Conservation (phyloP, 352 stramenopile species). For the Salisapilia sapeloensis region DNA sequence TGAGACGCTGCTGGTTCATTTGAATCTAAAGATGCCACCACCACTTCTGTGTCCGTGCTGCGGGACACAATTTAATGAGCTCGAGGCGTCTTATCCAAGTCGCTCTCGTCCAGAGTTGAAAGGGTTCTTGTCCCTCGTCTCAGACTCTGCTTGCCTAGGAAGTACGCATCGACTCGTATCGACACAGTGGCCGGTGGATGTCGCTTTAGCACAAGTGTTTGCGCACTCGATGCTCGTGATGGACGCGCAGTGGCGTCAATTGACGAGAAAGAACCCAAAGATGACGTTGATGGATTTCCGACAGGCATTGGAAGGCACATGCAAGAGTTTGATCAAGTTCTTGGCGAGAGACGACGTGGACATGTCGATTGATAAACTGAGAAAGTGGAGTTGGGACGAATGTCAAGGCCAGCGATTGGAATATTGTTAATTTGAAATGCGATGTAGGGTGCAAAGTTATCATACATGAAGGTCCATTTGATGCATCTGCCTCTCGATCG, state of each 20-base stretch:
- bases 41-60: slow-evolving; percentile 49
- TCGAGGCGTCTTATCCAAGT: slow-evolving; percentile 29
- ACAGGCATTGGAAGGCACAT: slow-evolving; percentile 31
- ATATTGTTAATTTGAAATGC: too few relatives aligned
- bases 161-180: slow-evolving; percentile 18
- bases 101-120: slow-evolving; percentile 29
- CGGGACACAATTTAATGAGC: slow-evolving; percentile 42
- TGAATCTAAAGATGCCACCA: slow-evolving; percentile 47
- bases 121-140: slow-evolving; percentile 26
- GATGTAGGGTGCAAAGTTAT: too few relatives aligned
- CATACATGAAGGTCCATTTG: too few relatives aligned
- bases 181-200: slow-evolving; percentile 21
- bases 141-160: slow-evolving; percentile 18
- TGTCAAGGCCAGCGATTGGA: too few relatives aligned
- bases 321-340: slow-evolving; percentile 23
- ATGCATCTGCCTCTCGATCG: slow-evolving; percentile 28
- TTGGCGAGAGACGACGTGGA: too few relatives aligned
- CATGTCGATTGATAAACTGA: too few relatives aligned
- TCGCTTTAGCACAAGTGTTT: slow-evolving; percentile 39
- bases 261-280: slow-evolving; percentile 20
- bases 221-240: slow-evolving; percentile 39
- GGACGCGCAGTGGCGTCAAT: slow-evolving; percentile 37
- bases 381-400: too few relatives aligned
- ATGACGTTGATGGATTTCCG: slow-evolving; percentile 48
- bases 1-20: slow-evolving; percentile 46